These are phyloP conservation scores for Arachis monticola DNA, from an alignment of 331 rosid genomes.

Conservation along the genomic window DNA sequence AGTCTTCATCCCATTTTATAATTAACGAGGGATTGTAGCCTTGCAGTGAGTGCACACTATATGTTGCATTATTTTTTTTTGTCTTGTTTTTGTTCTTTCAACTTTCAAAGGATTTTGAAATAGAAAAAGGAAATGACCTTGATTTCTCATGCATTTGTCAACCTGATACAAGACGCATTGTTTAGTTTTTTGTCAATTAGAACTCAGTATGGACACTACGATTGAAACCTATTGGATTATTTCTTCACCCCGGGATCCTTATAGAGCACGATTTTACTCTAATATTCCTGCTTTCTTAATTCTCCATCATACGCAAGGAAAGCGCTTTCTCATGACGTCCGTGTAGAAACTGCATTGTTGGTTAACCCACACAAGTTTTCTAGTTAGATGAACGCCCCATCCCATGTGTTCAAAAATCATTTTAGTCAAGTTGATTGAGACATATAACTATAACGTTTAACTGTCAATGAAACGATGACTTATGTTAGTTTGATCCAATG, in stretches of 20 bases:
- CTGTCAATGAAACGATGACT: conserved; percentile 9
- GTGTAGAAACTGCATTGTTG: background rate
- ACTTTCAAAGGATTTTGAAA: conserved; percentile 22
- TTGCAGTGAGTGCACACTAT: conserved; percentile 44
- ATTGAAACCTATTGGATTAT: background rate
- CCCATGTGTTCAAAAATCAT: background rate
- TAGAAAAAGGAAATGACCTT: conserved; percentile 34
- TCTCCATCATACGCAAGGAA: background rate
- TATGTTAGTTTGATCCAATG: conserved; percentile 7
- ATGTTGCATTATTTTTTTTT: conserved; percentile 35
- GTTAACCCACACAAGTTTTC: background rate
- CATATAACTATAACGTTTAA: conserved; percentile 22
- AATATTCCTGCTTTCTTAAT: background rate
- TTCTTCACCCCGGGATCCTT: background rate
- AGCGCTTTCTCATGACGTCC: background rate
- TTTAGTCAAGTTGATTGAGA: conserved; percentile 7
- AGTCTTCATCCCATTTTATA: conserved; percentile 44
- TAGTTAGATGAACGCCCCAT: background rate
- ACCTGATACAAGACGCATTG: background rate
- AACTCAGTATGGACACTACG: background rate
- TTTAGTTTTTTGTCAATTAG: background rate
- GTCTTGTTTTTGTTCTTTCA: conserved; percentile 32
- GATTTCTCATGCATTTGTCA: conserved; percentile 25
- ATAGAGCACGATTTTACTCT: background rate
- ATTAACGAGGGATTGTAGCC: conserved; percentile 40